A percentile compares a stretch with the other conserved stretches of the same genome.
phyloP scores from a whole-genome alignment of 2,329 filamentous ascomycete genomes.

The Orbilia javanica region DNA sequence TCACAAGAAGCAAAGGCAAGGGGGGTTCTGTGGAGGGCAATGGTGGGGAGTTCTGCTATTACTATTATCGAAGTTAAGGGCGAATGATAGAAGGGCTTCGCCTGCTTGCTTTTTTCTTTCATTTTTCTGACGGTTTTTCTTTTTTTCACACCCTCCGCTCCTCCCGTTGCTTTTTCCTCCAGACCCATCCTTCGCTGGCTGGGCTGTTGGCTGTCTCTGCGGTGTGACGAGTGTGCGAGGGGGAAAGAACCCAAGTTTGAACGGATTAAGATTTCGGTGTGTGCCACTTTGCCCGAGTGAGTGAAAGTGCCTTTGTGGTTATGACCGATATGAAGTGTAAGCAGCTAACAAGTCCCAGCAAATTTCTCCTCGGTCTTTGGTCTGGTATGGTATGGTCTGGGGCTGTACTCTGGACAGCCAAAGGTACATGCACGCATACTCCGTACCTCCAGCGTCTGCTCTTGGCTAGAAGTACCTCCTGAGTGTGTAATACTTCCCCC shows the following conservation, averaged over 20 bases:
- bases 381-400: conserved; percentile 13
- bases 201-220: conserved; percentile 45
- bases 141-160: conserved; percentile 24
- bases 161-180: conserved; percentile 8
- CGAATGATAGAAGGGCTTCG: conserved; percentile 48
- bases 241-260: conserved; percentile 33
- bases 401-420: conserved; percentile 52
- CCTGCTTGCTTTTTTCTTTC: conserved; percentile 46
- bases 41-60: conserved; percentile 53
- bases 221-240: conserved; percentile 56
- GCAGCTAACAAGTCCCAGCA: conserved; percentile 50
- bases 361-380: conserved; percentile 49
- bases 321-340: conserved; percentile 54
- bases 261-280: conserved; percentile 57
- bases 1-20: conserved; percentile 52
- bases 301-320: conserved; percentile 44
- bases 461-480: conserved; percentile 47
- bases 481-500: conserved; percentile 49
- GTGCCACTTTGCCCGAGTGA: conserved; percentile 50
- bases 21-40: conserved; percentile 39
- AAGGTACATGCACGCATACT: no score
- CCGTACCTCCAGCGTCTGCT: conserved; percentile 49
- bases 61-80: conserved; percentile 36
- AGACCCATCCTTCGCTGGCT: conserved; percentile 32
- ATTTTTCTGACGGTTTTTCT: conserved; percentile 10